A percentile compares a stretch with the other conserved stretches of the same genome.
phyloP scores from a whole-genome alignment of 1,284 basidiomycete genomes.

The Pterulicium gracile region DNA sequence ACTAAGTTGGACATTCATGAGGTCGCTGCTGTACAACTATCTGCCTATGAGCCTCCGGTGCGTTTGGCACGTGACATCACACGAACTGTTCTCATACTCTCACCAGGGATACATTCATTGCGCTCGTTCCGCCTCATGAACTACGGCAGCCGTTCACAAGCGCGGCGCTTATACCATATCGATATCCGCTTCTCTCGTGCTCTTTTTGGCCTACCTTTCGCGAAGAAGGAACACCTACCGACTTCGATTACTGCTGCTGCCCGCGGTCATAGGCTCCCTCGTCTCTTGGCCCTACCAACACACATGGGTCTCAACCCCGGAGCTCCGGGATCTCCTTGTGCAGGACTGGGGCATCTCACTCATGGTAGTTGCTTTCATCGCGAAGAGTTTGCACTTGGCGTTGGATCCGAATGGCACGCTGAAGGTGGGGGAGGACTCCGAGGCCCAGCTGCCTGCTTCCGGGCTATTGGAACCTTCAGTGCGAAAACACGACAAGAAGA shows the following conservation, averaged over 20 bases:
- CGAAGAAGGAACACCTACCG: constrained; percentile 49
- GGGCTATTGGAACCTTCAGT: background rate
- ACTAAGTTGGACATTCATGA: no score
- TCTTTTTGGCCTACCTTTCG: constrained; percentile 56
- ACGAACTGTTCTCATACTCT: no score
- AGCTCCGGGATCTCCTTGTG: background rate
- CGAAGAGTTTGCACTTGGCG: background rate
- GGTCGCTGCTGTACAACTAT: no score
- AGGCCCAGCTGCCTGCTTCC: background rate
- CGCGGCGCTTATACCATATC: no score
- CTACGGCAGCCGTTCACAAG: no score
- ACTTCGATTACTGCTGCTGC: constrained; percentile 44
- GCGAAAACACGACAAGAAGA: no score
- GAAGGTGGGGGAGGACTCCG: background rate
- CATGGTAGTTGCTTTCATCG: background rate
- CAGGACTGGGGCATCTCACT: background rate
- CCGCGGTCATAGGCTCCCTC: background rate
- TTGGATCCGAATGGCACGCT: background rate
- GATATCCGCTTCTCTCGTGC: no score
- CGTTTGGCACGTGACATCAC: no score
- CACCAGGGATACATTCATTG: no score
- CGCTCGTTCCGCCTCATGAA: no score
- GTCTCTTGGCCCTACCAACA: background rate
- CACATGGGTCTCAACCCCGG: background rate
- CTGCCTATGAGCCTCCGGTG: no score